phyloP scores from a whole-genome alignment of 2,329 filamentous ascomycete genomes.

The Chaetomiaceae sp. region DNA sequence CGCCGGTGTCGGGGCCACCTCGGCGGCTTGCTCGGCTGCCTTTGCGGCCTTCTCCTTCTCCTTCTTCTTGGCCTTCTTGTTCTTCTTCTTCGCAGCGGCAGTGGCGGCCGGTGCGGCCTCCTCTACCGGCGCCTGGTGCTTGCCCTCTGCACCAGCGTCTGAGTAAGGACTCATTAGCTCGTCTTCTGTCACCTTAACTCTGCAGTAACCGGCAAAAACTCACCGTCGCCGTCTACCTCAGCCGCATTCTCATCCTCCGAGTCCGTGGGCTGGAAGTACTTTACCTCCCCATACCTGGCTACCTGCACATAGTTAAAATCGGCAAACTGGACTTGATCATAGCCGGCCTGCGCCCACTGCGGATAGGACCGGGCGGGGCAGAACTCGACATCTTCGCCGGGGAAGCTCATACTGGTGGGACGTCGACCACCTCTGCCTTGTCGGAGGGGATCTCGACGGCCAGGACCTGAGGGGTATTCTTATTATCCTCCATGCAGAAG shows the following conservation, averaged over 20 bases:
- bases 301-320: conserved; percentile 37
- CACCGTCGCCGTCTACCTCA: conserved; percentile 18
- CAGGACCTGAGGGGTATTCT: conserved; percentile 27
- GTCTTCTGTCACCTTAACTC: background rate
- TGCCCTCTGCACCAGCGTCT: background rate
- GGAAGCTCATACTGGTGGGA: conserved; percentile 38
- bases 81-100: conserved; percentile 15
- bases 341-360: conserved; percentile 35
- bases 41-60: conserved; percentile 15
- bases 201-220: conserved; percentile 2
- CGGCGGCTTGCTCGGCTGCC: conserved; percentile 15
- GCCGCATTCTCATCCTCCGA: conserved; percentile 35
- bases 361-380: conserved; percentile 36
- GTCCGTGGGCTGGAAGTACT: conserved; percentile 35
- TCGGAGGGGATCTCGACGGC: conserved; percentile 28
- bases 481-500: conserved; percentile 29
- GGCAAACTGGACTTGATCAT: conserved; percentile 35
- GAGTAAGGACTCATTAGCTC: background rate
- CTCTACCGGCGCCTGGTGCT: conserved; percentile 9
- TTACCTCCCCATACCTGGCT: conserved; percentile 37
- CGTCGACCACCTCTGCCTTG: conserved; percentile 26
- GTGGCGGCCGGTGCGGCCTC: conserved; percentile 4
- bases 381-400: conserved; percentile 30
- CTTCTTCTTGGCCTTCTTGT: conserved; percentile 21
- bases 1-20: conserved; percentile 10